phyloP scores from a whole-genome alignment of 1,284 basidiomycete genomes.

The Boletus smithii region DNA sequence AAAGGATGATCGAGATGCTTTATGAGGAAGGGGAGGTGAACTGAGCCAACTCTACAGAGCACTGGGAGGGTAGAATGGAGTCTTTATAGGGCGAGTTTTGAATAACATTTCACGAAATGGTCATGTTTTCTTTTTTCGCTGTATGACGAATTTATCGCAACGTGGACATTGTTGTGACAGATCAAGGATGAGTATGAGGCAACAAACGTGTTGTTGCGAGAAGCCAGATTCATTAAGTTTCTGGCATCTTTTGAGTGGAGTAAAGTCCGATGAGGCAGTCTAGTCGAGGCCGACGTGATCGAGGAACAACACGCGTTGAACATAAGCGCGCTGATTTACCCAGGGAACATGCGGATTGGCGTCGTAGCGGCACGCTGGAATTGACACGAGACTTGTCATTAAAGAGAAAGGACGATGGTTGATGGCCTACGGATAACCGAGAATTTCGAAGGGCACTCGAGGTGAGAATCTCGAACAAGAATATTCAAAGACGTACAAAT shows the following conservation, averaged over 20 bases:
- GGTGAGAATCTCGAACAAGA: slow-evolving; percentile 36
- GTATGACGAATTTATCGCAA: slow-evolving; percentile 65
- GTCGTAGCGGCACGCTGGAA: slow-evolving; percentile 29
- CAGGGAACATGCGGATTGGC: slow-evolving; percentile 37
- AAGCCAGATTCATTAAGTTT: slow-evolving; percentile 56
- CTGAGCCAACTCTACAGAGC: slow-evolving; percentile 24
- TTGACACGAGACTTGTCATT: slow-evolving; percentile 31
- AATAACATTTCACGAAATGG: slow-evolving; percentile 37
- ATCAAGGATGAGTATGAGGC: slow-evolving; percentile 62
- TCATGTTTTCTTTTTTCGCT: slow-evolving; percentile 40
- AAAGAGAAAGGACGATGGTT: slow-evolving; percentile 18
- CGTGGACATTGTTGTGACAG: slow-evolving; percentile 64
- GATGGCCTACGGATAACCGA: slow-evolving; percentile 29
- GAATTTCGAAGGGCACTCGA: slow-evolving; percentile 11
- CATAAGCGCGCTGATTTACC: slow-evolving; percentile 48
- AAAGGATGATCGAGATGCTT: slow-evolving; percentile 18
- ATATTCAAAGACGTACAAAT: slow-evolving; percentile 38
- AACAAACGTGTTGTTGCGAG: slow-evolving; percentile 66
- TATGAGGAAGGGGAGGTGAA: slow-evolving; percentile 30
- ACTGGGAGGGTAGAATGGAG: slow-evolving; percentile 23
- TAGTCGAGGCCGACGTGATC: slow-evolving; percentile 58
- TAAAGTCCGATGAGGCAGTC: slow-evolving; percentile 51
- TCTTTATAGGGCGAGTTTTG: slow-evolving; percentile 44
- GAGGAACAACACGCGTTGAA: slow-evolving; percentile 57
- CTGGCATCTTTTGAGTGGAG: slow-evolving; percentile 65